These are phyloP conservation scores for Brassica napus DNA, from an alignment of 345 rosid species.

Conservation along the genomic window Da-Ae NC_063451.1:29055001-29055500, in stretches of 20 bases:
- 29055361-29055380: constrained; percentile 60
- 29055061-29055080: constrained; percentile 98
- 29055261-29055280: constrained; percentile 65
- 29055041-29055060: constrained; percentile 95
- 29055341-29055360: constrained; percentile 50
- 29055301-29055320: constrained; percentile 70
- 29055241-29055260: constrained; percentile 15
- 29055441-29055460: not conserved
- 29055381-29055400: constrained; percentile 75
- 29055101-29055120: constrained; percentile 86
- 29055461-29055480: not conserved
- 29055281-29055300: constrained; percentile 59
- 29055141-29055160: constrained; percentile 2
- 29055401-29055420: constrained; percentile 70
- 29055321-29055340: constrained; percentile 37
- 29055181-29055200: constrained; percentile 22
- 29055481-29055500: not conserved
- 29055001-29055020: constrained; percentile 44
- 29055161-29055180: constrained; percentile 16
- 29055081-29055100: constrained; percentile 99
- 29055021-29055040: constrained; percentile 96
- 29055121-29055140: constrained; percentile 22
- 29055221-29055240: constrained; percentile 1
- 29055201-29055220: not conserved
- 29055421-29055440: constrained; percentile 81